Base-by-base conservation (phyloP, 345 rosid species). In the Toxicodendron radicans region DNA sequence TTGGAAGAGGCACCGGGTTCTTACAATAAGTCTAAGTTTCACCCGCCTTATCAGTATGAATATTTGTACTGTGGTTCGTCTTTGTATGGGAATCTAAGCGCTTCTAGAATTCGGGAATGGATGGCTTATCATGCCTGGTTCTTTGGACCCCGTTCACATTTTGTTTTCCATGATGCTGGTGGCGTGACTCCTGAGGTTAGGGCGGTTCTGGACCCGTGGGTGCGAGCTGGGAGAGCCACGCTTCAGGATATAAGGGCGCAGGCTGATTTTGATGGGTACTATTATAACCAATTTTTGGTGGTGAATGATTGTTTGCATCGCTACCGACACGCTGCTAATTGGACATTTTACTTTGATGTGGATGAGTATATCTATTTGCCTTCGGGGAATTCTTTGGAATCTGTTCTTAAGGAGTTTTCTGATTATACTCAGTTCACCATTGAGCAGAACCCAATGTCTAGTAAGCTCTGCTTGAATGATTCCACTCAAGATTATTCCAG, bases 91-190 rank as follows among this genome's bases (percentile, higher is more conserved):
- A 84, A 88, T 78, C 77, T 93, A 73, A 89, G 86, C 56, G 85
- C 93, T 4, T 73, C 81, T 10, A 85, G 98, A 74, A 82, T 93
- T 32, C 77, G 95, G 64, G 98, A 93, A 63, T 93, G 97, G 97
- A 93, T 91, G 83, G 98, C 98, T 70, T 93, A 91, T 75, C 98
- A 93, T 76, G 88, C 93, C 1, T 87, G 97, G 93, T 90, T 93
- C 81, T 91, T 93, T 7, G 98, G 98, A 0, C 82, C 83, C n/a
- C 87, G 74, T 5, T 93, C 97, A 13, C 97, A 93, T 82, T 93
- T 91, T 64, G 98, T 91, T 23, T 86, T 93, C 18, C 98, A 93
- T 33, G 97, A 93, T 10, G 98, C 98, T 0, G 98, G 98, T 2
- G 98, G 95, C 0, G 92, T 90, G 12, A 76, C 84, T 30, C 73